These are phyloP conservation scores for Botryotinia globosa DNA, from an alignment of 2,329 filamentous ascomycete genomes.

Conservation along the genomic window DNA sequence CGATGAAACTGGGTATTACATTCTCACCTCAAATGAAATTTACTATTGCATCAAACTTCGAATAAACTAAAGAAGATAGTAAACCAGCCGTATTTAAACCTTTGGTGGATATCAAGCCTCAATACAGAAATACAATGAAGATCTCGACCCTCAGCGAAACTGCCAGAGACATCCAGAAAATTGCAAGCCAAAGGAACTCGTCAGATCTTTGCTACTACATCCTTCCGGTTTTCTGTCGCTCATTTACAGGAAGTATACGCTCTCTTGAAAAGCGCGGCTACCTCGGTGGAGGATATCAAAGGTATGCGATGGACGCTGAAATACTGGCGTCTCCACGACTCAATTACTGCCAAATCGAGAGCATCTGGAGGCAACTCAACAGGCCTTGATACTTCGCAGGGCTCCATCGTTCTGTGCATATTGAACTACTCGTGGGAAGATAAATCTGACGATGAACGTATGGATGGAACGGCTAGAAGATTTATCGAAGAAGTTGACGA, in stretches of 20 bases:
- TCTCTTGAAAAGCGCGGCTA: not conserved
- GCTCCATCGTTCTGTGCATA: not conserved
- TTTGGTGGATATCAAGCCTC: not conserved
- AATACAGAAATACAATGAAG: slow-evolving; percentile 5
- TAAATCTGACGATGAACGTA: not conserved
- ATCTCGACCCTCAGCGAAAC: not conserved
- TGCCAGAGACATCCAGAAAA: not conserved
- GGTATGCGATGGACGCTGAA: not conserved
- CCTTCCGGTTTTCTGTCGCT: not conserved
- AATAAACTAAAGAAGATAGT: not conserved
- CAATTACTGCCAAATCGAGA: not conserved
- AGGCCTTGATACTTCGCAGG: not conserved
- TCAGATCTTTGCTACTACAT: not conserved
- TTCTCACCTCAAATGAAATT: not conserved
- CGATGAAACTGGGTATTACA: not conserved
- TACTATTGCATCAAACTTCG: not conserved
- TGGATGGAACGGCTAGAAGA: not conserved
- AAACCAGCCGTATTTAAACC: not conserved
- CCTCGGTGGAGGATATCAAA: not conserved
- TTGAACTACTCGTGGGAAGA: not conserved
- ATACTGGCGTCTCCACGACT: not conserved
- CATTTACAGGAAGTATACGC: not conserved
- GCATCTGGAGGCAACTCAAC: not conserved
- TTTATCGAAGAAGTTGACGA: slow-evolving; percentile 6
- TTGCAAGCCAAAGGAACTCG: not conserved